Conservation (phyloP, 805 yeast genomes). For the Vanderwaltozyma tropicalis region DNA sequence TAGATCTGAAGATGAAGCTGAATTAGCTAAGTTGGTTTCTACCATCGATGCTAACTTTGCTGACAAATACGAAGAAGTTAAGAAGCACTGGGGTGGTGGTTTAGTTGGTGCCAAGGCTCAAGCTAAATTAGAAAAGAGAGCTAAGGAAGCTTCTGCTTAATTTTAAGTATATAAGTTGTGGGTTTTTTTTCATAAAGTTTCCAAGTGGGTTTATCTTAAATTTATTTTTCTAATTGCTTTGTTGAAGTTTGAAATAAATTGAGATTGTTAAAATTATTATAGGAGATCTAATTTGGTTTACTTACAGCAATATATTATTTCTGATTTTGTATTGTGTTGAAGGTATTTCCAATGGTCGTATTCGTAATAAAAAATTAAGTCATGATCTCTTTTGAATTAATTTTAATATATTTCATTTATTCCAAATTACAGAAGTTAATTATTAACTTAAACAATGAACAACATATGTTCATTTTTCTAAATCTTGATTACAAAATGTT, state of each 20-base stretch:
- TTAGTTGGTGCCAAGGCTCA: slow-evolving; percentile 89
- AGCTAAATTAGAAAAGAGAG: slow-evolving; percentile 72
- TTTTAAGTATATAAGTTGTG: slow-evolving; percentile 5
- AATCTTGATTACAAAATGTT: neutral
- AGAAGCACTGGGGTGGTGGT: slow-evolving; percentile 99
- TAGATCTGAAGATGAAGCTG: slow-evolving; percentile 86
- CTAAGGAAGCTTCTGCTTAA: slow-evolving; percentile 40
- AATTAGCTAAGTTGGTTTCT: slow-evolving; percentile 83
- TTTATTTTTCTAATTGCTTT: neutral
- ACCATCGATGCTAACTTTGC: slow-evolving; percentile 88
- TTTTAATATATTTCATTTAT: too few species aligned
- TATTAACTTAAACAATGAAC: too few species aligned
- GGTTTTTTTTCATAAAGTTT: neutral
- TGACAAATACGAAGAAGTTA: slow-evolving; percentile 89
- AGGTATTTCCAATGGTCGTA: neutral
- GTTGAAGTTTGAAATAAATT: slow-evolving; percentile 2
- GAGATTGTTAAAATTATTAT: neutral
- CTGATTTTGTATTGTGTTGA: neutral
- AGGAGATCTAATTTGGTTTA: neutral
- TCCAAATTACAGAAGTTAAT: too few species aligned
- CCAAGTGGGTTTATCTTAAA: neutral
- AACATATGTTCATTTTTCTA: too few species aligned
- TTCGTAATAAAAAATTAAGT: too few species aligned
- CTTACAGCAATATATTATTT: neutral
- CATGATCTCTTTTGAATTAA: neutral